Base-by-base conservation (phyloP, 1,284 basidiomycete genomes). In the Ceratobasidium sp. region DNA sequence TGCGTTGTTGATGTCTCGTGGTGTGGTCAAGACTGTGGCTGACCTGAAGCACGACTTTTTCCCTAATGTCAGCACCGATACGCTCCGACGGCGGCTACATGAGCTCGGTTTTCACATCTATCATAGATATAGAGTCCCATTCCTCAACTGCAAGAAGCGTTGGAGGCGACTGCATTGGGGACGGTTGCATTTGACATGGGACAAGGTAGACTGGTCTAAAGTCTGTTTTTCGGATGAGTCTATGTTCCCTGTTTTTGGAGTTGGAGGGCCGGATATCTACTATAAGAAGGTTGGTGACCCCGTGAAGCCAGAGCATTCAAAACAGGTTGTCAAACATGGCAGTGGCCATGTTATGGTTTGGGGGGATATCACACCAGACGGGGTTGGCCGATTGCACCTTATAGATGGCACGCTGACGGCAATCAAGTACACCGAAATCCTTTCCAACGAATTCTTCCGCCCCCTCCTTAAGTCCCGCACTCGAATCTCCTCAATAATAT, bases 1-100 rank as follows among this genome's bases (percentile, higher is more conserved):
- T 25, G 58, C 38, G 3, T n/a, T 60, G 3, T 60, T 60, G 38
- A 40, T 60, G 6, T 40, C 58, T 44, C 36, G 25, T 40, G 58
- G 58, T 1, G 38, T 44, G 44, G 38, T 18, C 18, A 42, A 23
- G 11, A 38, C 36, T 8, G 36, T 9, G 2, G 36, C 36, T 12
- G 36, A 38, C 8, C 36, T 38, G 2, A 8, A 38, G 11, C 36
- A 12, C 6, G 36, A 38, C 36, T 38, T 54, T 33, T 54, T 28
- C 51, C 51, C 51, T 12, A 2, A 28, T 54, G 25, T 54, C 12
- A 25, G 30, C 23, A 23, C 28, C 18, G 21, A 28, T 7, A 54
- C 51, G 4, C 16, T 28, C 23, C 51, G 51, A 23, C 51, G 51
- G 5, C n/a, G 23, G 6, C 51, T 54, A 12, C n/a, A 18, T 6